Base-by-base conservation (phyloP, 2,329 filamentous ascomycete species). In the Penicillium sp. region DNA sequence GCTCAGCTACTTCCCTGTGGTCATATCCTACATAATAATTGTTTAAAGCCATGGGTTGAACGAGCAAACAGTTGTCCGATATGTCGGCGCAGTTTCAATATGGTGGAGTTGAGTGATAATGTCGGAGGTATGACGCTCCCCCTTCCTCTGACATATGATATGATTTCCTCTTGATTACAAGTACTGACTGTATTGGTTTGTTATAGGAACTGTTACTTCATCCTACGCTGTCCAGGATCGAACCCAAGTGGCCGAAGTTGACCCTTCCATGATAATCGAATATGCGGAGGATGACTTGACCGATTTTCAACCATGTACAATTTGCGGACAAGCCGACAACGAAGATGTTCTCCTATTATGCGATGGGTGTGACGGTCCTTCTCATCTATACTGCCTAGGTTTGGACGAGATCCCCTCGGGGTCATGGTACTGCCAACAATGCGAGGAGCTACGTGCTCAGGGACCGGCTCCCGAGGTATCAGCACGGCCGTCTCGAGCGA, bases 51-150 rank as follows among this genome's bases (percentile, higher is more conserved):
- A 65, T 99, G 94, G 94, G 91, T 93, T 44, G 90, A 95, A 76
- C 89, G 95, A 74, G 93, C 94, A 61, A 99, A 97, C 76, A 97
- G 92, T 72, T 99, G 94, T 75, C 94, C 94, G 44, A 96, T 99
- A 74, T 99, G 94, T 77, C 89, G 94, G 65, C 89, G 90, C 67
- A 86, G 84, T 61, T 97, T 99, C 79, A 93, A 97, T 75, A 79
- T 88, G 66, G 92, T 99, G 63, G 86, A 94, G 72, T 86, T 99
- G 59, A 89, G 89, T 74, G 85, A 89, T 69, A 85, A 82, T 64
- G 78, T 92, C 68, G 89, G 90, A 81, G 90, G 91, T 94, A 83
- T 77, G 85, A 80, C 44, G 56, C 38, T 20, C 54, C 57, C 61
- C 43, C 56, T 56, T 47, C 53, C 39, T 49, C 44, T 50, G 18